Evolutionary conservation across 1,139 yeast species (phyloP), one percentile per base, ranked within the genome.

Genomic region (Yamadazyma siamensis): DNA sequence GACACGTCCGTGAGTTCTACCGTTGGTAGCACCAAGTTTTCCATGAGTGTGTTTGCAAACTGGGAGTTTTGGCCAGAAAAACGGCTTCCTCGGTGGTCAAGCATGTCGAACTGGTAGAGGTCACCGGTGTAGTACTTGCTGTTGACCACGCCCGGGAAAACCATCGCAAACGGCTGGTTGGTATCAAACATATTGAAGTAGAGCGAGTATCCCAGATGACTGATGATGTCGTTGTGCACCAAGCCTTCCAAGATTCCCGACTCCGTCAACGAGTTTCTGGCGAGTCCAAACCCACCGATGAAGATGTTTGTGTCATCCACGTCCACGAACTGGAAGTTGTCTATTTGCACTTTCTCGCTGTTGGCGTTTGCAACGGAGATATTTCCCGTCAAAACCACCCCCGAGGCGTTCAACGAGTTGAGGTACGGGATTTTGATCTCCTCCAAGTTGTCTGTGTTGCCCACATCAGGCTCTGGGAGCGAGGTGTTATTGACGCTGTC

Each of bases 81-180:
- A 37, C 69, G 62, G 9, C 35, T 34, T 5, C 64, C 67, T 3
- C 37, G 35, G 27, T 47, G 38, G 23, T 59, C 63, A 3, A 79
- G 46, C 46, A 70, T 68, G 27, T 71, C 65, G 46, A 67, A 80
- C 25, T 59, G 52, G 23, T 65, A 65, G 7, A 80, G 50, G 18
- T 65, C 61, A 1, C 78, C 83, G 3, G 47, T 41, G 40, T 51
- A 73, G 31, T 64, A 62, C 25, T 60, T 54, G 6, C 63, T 55
- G 44, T 78, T 75, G 6, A 81, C 74, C 3, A 72, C 75, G 10
- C 89, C 89, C 2, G 80, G 61, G n/a, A 80, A 49, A 13, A 82
- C 47, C 20, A 39, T 41, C 14, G 44, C 47, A 32, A 29, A 38
- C 21, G 28, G 29, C 2, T 23, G 4, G 14, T 40, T 35, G 8